These are phyloP conservation scores for Mycena pura DNA, from an alignment of 768 basidiomycete genomes.

Conservation along the genomic window DNA sequence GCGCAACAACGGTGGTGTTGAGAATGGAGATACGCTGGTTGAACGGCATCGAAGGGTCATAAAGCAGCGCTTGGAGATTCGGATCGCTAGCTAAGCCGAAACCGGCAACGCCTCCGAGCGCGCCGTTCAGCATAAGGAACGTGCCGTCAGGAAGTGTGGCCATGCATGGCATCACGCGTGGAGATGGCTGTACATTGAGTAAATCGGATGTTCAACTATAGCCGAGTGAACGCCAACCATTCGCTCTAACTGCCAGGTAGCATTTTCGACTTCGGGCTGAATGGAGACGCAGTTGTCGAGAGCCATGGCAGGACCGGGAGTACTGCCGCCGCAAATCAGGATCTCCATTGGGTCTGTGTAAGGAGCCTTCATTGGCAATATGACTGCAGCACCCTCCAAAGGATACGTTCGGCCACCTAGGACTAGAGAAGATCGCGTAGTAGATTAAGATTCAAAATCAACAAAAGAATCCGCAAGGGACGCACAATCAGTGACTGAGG, in stretches of 20 bases:
- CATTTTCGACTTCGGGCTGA: constrained; percentile 64
- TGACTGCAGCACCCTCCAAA: constrained; percentile 71
- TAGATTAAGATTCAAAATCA: neutral
- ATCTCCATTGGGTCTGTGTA: constrained; percentile 74
- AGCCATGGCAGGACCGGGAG: constrained; percentile 54
- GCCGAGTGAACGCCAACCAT: constrained; percentile 58
- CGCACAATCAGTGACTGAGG: constrained; percentile 70
- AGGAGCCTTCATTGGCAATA: constrained; percentile 74
- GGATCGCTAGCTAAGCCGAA: constrained; percentile 60
- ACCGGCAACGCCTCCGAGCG: constrained; percentile 60
- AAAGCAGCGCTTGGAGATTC: constrained; percentile 56
- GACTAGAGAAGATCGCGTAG: constrained; percentile 40
- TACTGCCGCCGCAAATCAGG: constrained; percentile 80
- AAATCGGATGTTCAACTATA: neutral
- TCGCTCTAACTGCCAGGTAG: constrained; percentile 76
- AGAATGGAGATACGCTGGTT: constrained; percentile 60
- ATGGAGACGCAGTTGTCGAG: constrained; percentile 78
- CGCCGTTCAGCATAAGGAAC: constrained; percentile 66
- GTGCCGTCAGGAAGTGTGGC: constrained; percentile 65
- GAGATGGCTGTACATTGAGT: constrained; percentile 57
- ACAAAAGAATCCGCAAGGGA: too few relatives aligned
- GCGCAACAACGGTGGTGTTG: constrained; percentile 59
- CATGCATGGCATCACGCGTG: constrained; percentile 79
- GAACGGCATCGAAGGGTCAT: constrained; percentile 56
- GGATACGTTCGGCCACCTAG: constrained; percentile 80